Evolutionary conservation across 768 basidiomycete genomes (phyloP), one percentile per base, ranked within the genome.

Genomic region (Auricularia auricula-judae): DNA sequence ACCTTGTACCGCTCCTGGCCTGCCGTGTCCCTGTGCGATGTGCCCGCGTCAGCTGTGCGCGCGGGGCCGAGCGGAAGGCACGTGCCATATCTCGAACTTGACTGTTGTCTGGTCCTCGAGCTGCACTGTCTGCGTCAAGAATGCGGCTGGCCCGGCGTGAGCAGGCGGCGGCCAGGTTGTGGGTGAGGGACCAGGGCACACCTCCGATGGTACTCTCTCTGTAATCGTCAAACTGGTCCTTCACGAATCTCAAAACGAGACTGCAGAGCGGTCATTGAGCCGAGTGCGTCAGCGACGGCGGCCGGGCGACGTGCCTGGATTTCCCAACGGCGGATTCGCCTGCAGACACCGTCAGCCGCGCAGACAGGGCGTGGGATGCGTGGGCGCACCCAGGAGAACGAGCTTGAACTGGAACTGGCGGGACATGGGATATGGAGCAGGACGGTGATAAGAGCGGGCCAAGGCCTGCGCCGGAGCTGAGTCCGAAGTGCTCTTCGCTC

Each of bases 301-400:
- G 43, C 62, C 60, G 36, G 29, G 64, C 65, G 62, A 64, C 72
- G 64, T 76, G 91, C 91, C 91, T 92, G 66, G 89, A 92, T 81
- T 99, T 99, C 62, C 97, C 97, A 61, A 99, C 97, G 54, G 97
- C 96, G 47, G 91, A 94, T 80, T 98, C 95, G 71, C 95, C 94
- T 97, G 72, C 34, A 51, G 60, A 65, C 56, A 33, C 66, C 18
- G 11, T 29, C n/a, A 29, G 42, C 16, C 12, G 39, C 23, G 54
- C 53, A 10, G 23, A 16, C 62, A 67, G 29, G n/a, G 36, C 62
- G 8, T 29, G n/a, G 12, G 64, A 44, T 0, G 16, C 7, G 39
- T 56, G 36, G 14, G 78, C 83, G 68, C 66, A 91, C 97, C 97
- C 67, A 98, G 85, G 58, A 98, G 84, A 67, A 98, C 96, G 69